These are phyloP conservation scores for Ananas comosus DNA, from an alignment of 176 grass and related monocot genomes.

Conservation along the genomic window DNA sequence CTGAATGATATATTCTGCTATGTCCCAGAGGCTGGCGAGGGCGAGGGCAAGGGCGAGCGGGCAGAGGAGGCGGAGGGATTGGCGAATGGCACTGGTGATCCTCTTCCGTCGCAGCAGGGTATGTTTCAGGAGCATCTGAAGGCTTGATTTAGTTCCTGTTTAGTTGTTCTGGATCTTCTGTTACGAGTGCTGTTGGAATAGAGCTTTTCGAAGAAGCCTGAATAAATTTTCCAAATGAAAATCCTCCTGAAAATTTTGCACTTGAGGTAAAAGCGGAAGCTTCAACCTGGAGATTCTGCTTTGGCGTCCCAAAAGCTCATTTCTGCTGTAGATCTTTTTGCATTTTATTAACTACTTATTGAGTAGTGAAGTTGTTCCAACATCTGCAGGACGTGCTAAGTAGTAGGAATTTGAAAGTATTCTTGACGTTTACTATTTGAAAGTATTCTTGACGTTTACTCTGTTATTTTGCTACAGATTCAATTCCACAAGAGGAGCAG, in stretches of 20 bases:
- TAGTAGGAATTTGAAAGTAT: neutral
- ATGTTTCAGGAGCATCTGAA: neutral
- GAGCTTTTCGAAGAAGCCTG: too few species aligned
- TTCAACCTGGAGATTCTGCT: too few species aligned
- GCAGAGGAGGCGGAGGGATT: neutral
- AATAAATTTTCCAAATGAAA: too few species aligned
- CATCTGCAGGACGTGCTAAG: too few species aligned
- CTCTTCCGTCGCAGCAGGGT: neutral
- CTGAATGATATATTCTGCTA: conserved; percentile 75
- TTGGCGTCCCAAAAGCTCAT: too few species aligned
- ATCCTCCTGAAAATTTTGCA: too few species aligned
- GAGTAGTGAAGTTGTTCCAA: too few species aligned
- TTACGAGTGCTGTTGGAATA: too few species aligned
- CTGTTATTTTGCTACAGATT: neutral
- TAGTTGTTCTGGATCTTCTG: too few species aligned
- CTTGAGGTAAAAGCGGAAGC: too few species aligned
- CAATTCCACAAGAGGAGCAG: conserved; percentile 13
- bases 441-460: neutral
- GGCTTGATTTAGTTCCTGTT: neutral
- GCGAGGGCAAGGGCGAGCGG: neutral
- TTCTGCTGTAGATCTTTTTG: too few species aligned
- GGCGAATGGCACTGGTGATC: neutral
- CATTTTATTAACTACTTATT: too few species aligned
- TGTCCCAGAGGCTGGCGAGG: conserved; percentile 21
- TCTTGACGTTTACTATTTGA: neutral